Evolutionary conservation across 1,284 basidiomycete genomes (phyloP).

Genomic region (Coniferiporia sulphurascens): DNA sequence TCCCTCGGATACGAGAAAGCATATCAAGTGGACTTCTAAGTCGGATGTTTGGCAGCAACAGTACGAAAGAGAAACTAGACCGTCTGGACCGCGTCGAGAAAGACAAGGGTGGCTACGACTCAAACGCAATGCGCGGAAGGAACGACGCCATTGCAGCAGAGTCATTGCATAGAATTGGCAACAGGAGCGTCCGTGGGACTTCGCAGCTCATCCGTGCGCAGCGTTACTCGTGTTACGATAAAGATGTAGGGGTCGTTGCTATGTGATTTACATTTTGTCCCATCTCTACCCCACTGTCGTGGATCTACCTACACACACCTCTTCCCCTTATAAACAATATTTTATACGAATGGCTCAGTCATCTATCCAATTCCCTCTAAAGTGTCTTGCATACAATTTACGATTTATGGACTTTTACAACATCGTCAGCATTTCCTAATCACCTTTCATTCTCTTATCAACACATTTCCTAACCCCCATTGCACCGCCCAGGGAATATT

Average conservation of each 20-base stretch:
- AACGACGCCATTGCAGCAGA: constrained; percentile 11
- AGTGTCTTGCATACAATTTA: constrained; percentile 4
- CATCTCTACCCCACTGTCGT: constrained; percentile 5
- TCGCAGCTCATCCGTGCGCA: constrained; percentile 8
- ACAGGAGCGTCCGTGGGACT: neutral
- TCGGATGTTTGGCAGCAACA: constrained; percentile 60
- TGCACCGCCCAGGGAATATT: constrained; percentile 6
- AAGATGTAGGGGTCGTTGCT: constrained; percentile 3
- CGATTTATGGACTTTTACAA: neutral
- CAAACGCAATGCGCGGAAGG: neutral
- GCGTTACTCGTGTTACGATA: constrained; percentile 10
- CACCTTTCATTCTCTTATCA: constrained; percentile 29
- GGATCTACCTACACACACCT: neutral
- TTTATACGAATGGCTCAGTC: neutral
- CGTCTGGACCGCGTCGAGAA: constrained; percentile 17
- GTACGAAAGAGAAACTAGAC: constrained; percentile 38
- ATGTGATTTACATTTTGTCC: neutral
- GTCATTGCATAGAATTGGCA: constrained; percentile 2
- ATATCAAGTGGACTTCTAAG: constrained; percentile 49
- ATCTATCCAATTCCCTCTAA: neutral
- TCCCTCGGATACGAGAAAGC: constrained; percentile 27
- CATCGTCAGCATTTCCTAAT: constrained; percentile 1
- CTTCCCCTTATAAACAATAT: neutral
- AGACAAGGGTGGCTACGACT: constrained; percentile 4
- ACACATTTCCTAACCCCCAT: constrained; percentile 45